A percentile compares a stretch with the other conserved stretches of the same genome.
Evolutionary conservation across 805 yeast species (phyloP).

Genomic region (Diddensiella transvaalensis): DNA sequence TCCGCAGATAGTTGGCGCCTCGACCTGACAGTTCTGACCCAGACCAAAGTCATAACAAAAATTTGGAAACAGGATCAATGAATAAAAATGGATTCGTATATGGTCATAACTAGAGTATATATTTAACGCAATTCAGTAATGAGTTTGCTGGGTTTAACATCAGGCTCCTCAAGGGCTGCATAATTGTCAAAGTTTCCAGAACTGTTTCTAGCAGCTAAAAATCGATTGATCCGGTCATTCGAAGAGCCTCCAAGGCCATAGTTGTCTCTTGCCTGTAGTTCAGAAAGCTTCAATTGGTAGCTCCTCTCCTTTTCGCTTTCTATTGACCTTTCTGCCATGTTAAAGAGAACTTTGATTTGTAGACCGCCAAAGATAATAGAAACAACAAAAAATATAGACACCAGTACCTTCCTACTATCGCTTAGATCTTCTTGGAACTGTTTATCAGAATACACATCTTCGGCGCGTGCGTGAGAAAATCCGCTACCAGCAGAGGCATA

Average conservation of each 20-base stretch:
- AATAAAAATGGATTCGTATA: too few species aligned
- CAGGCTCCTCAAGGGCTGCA: too few species aligned
- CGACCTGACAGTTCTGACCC: too few species aligned
- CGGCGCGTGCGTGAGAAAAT: too few species aligned
- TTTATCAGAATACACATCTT: constrained; percentile 18
- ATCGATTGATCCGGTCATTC: constrained; percentile 51
- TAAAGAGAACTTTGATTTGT: constrained; percentile 36
- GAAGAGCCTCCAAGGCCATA: constrained; percentile 51
- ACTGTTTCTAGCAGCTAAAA: constrained; percentile 38
- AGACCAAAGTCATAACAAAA: too few species aligned
- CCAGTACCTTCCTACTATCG: constrained; percentile 40
- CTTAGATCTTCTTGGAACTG: constrained; percentile 39
- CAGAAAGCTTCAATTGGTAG: constrained; percentile 35
- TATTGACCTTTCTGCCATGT: constrained; percentile 22
- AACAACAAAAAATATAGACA: constrained; percentile 41
- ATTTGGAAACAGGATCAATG: too few species aligned
- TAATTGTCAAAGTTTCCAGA: constrained; percentile 21
- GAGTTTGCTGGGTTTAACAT: too few species aligned
- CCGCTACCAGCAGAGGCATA: background rate
- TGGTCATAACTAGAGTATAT: too few species aligned
- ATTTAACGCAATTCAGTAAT: too few species aligned
- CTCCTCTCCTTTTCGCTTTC: constrained; percentile 36
- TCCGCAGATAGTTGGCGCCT: constrained; percentile 1
- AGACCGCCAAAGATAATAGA: constrained; percentile 39
- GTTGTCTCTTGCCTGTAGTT: constrained; percentile 41